phyloP scores from a whole-genome alignment of 139 green algal genomes.

The Pseudopediastrum boryanum region DNA sequence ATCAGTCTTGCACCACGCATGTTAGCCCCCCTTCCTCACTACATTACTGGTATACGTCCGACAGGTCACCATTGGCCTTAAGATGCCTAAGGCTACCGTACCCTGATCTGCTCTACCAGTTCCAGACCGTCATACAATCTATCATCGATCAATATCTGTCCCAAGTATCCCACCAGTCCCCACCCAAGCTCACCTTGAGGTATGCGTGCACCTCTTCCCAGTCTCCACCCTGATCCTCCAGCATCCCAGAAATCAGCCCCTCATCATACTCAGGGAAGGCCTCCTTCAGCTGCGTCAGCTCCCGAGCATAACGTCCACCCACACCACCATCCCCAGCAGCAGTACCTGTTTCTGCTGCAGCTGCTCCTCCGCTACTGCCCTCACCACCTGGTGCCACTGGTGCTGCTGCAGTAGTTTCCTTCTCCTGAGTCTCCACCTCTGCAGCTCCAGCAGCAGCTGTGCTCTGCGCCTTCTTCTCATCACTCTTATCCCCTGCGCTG shows the following conservation, averaged over 20 bases:
- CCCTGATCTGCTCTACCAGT: too few relatives aligned
- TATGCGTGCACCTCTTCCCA: conserved; percentile 49
- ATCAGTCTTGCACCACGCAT: too few relatives aligned
- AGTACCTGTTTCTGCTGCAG: background rate
- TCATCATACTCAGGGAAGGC: conserved; percentile 69
- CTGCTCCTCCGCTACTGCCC: background rate
- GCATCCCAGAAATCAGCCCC: conserved; percentile 59
- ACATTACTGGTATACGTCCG: too few relatives aligned
- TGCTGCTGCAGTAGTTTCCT: conserved; percentile 2
- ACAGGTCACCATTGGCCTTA: too few relatives aligned
- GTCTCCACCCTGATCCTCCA: conserved; percentile 79
- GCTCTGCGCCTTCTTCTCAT: background rate
- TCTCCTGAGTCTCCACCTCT: background rate
- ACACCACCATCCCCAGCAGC: conserved; percentile 5
- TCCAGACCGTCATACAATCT: too few relatives aligned
- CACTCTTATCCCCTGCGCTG: background rate
- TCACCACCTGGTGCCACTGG: background rate
- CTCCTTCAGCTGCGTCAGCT: conserved; percentile 39
- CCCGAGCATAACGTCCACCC: conserved; percentile 30
- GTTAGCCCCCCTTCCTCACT: too few relatives aligned
- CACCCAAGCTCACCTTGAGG: conserved; percentile 45
- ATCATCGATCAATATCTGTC: too few relatives aligned
- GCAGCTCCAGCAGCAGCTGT: background rate
- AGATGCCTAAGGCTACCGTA: too few relatives aligned
- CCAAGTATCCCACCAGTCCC: too few relatives aligned